phyloP scores from a whole-genome alignment of 2,329 filamentous ascomycete species.

The Apiospora arundinis region DNA sequence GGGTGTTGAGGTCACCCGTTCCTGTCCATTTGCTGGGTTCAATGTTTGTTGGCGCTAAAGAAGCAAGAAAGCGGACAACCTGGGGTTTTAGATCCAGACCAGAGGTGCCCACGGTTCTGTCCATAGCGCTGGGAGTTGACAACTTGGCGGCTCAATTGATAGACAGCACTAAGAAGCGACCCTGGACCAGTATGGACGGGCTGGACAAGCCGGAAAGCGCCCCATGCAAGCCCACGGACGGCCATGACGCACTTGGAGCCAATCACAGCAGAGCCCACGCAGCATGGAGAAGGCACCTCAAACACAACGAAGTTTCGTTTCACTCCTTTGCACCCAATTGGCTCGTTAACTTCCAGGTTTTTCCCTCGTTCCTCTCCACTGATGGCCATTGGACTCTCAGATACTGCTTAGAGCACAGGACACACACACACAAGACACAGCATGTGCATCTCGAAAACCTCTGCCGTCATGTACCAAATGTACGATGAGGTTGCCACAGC shows the following conservation, averaged over 20 bases:
- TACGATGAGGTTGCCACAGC: background rate
- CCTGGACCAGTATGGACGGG: too few species aligned
- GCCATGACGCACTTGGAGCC: background rate
- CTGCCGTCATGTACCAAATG: background rate
- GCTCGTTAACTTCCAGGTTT: background rate
- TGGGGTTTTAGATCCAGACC: background rate
- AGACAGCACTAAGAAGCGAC: background rate
- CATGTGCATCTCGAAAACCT: background rate
- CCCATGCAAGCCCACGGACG: background rate
- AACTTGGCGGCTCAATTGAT: background rate
- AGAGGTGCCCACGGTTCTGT: too few species aligned
- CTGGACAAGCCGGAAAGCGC: background rate
- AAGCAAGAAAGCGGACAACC: background rate
- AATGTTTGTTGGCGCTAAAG: background rate
- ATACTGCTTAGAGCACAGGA: background rate
- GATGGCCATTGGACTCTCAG: background rate
- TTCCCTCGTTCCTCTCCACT: background rate
- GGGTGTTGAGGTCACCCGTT: background rate
- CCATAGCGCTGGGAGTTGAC: background rate
- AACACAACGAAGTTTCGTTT: slow-evolving; percentile 8
- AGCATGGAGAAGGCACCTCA: background rate
- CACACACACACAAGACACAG: background rate
- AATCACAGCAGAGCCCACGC: background rate
- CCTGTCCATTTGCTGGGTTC: background rate
- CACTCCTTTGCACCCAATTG: slow-evolving; percentile 4